Evolutionary conservation across 257 asterid species (phyloP).

Genomic region (Rehmannia glutinosa): DNA sequence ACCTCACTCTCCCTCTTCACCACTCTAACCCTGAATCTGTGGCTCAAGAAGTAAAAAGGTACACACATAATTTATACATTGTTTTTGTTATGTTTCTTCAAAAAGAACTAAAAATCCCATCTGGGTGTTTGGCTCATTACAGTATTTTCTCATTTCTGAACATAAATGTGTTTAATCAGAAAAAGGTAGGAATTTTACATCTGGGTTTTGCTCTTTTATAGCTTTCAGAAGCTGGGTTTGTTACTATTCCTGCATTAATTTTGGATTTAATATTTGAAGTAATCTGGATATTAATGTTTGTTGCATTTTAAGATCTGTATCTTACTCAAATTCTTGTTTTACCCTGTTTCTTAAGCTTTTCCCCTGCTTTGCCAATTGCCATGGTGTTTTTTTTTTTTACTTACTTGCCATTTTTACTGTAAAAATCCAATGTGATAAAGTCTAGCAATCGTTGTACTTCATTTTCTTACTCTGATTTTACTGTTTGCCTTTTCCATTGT

Average conservation of each 20-base stretch:
- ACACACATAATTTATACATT: neutral
- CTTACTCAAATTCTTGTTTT: neutral
- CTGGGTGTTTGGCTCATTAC: conserved; percentile 16
- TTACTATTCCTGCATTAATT: neutral
- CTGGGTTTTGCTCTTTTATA: conserved; percentile 19
- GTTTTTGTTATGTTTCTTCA: conserved; percentile 1
- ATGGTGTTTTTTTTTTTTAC: neutral
- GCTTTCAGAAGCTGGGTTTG: no score
- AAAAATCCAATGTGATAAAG: no score
- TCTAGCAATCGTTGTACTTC: no score
- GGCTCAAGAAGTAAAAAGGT: conserved; percentile 46
- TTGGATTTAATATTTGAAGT: neutral
- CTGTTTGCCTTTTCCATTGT: conserved; percentile 6
- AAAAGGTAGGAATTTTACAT: neutral
- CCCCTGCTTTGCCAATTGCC: conserved; percentile 6
- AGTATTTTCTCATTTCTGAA: neutral
- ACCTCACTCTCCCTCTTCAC: conserved; percentile 46
- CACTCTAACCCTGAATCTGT: conserved; percentile 45
- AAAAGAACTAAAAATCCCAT: neutral
- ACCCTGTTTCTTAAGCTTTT: neutral
- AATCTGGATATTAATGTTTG: neutral
- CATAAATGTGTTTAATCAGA: neutral
- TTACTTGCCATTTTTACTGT: no score
- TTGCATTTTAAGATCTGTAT: conserved; percentile 35
- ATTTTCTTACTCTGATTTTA: neutral